Evolutionary conservation across 805 yeast species (phyloP), one percentile per base, ranked within the genome.

Genomic region (Brettanomyces sp.): DNA sequence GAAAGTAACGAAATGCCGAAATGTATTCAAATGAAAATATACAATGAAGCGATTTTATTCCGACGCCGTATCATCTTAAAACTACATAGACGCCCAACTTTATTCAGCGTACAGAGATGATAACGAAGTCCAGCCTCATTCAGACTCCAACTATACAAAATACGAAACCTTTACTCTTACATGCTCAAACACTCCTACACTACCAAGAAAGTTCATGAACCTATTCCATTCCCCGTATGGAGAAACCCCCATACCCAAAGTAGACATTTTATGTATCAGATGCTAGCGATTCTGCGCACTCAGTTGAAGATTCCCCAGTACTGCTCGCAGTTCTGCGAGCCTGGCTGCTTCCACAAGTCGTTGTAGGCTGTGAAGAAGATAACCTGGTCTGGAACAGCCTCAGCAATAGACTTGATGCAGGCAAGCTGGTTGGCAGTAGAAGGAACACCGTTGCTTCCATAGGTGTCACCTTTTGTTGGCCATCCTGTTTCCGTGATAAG

Each of bases 401-500:
- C 57, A 25, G 68, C 72, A 46, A 80, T 76, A 47, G 78, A 65
- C 50, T 72, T 59, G 42, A 80, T 56, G 11, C 84, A 82, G 9
- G 67, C 52, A 23, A 65, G 58, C 61, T 80, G 85, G 66, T 80
- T 76, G 4, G 54, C 60, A 32, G 52, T 52, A 22, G 80, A 74
- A 41, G 85, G 85, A 34, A 79, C 79, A 52, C 80, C 78, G 2
- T 39, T 11, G 42, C 52, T 49, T 47, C 80, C 81, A 54, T 68
- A 74, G 47, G 72, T 55, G 51, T 67, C 60, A 57, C 87, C 86
- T 54, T 69, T 56, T 13, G 82, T 72, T 55, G 86, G 87, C 87
- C 87, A 80, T 38, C 87, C 87, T 43, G 83, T 73, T 65, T 80
- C 87, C 47, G 79, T 69, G 51, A 80, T 69, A 50, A 79, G 62